These are phyloP conservation scores for Diatrype stigma DNA, from an alignment of 2,329 filamentous ascomycete species.

Conservation along the genomic window DNA sequence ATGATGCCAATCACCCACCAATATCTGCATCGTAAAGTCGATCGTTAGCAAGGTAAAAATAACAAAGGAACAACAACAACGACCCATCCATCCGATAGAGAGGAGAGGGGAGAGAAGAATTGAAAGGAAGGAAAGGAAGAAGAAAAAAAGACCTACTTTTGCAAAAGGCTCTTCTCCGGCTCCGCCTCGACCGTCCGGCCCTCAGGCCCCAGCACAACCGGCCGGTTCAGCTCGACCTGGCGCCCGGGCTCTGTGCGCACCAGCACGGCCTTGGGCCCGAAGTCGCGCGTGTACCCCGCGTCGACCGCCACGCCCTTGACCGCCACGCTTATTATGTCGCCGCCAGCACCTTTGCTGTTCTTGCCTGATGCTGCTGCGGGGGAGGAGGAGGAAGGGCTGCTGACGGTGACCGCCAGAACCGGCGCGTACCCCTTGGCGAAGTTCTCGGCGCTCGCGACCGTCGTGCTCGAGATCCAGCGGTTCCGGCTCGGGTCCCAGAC, in stretches of 20 bases:
- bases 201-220: slow-evolving; percentile 56
- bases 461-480: slow-evolving; percentile 51
- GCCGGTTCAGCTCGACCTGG: slow-evolving; percentile 59
- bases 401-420: slow-evolving; percentile 48
- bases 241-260: slow-evolving; percentile 44
- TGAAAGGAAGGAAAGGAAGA: slow-evolving; percentile 12
- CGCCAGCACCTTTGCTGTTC: slow-evolving; percentile 21
- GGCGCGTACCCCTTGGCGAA: slow-evolving; percentile 60
- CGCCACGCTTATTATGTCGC: slow-evolving; percentile 45
- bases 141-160: slow-evolving; percentile 50
- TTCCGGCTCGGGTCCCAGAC: slow-evolving; percentile 45
- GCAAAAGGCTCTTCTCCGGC: slow-evolving; percentile 60
- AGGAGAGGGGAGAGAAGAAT: neutral
- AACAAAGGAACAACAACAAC: neutral
- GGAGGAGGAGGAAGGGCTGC: neutral
- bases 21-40: slow-evolving; percentile 45
- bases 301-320: slow-evolving; percentile 56
- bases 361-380: no score
- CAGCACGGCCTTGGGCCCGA: slow-evolving; percentile 56
- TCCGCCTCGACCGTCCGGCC: slow-evolving; percentile 54
- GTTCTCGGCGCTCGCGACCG: slow-evolving; percentile 51
- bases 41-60: slow-evolving; percentile 22
- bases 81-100: no score
- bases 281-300: slow-evolving; percentile 61
- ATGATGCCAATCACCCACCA: slow-evolving; percentile 61